Conservation (phyloP, 1,284 basidiomycete genomes). For the Erythrobasidium hasegawianum region DNA sequence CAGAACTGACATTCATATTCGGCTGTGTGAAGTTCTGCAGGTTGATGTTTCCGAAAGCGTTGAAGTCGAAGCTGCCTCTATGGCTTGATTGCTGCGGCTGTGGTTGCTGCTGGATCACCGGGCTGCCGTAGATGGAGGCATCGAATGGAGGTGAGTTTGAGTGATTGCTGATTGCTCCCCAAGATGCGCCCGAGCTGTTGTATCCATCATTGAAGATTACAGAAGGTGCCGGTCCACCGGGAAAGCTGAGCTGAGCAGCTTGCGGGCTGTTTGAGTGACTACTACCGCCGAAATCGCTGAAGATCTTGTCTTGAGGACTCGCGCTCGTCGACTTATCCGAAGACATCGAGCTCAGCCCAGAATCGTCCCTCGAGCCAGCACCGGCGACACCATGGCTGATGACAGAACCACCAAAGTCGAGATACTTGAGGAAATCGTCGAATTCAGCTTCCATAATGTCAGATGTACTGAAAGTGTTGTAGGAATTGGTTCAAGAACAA, state of each 20-base stretch:
- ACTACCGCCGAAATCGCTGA: conserved; percentile 5
- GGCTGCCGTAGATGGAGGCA: conserved; percentile 18
- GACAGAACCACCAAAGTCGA: conserved; percentile 17
- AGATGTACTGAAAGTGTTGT: no score
- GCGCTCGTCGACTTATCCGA: conserved; percentile 3
- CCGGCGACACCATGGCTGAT: not conserved
- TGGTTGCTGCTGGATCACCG: not conserved
- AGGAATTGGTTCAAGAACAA: no score
- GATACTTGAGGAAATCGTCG: conserved; percentile 31
- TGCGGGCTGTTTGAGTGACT: not conserved
- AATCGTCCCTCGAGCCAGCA: not conserved
- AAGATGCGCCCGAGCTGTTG: not conserved
- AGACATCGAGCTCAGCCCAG: not conserved
- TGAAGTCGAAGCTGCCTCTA: not conserved
- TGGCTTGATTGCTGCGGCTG: not conserved
- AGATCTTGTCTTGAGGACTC: conserved; percentile 1
- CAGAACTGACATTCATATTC: no score
- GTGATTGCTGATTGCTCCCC: not conserved
- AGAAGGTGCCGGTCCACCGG: no score
- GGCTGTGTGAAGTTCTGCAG: not conserved
- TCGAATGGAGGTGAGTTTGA: conserved; percentile 29
- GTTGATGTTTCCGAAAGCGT: not conserved
- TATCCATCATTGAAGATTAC: no score
- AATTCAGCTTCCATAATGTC: conserved; percentile 27
- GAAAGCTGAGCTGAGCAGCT: not conserved